Conservation (phyloP, 345 rosid species). For the Acer saccharum region DNA sequence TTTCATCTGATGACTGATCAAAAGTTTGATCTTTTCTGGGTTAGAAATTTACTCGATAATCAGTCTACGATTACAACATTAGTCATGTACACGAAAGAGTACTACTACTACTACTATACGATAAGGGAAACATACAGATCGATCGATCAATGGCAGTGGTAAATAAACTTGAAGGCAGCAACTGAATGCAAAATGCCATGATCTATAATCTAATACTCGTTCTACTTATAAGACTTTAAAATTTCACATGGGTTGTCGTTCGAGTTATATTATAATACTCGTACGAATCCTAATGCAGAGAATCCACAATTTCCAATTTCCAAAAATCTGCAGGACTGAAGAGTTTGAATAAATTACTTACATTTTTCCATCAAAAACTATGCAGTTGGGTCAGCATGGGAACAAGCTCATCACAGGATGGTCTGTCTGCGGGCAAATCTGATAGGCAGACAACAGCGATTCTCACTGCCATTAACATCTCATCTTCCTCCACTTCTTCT, state of each 20-base stretch:
- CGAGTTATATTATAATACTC: background rate
- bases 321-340: conserved; percentile 18
- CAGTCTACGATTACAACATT: conserved; percentile 9
- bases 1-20: background rate
- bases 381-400: conserved; percentile 91
- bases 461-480: conserved; percentile 94
- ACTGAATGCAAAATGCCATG: conserved; percentile 3
- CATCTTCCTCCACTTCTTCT: conserved; percentile 93
- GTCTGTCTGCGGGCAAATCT: conserved; percentile 84
- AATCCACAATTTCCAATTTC: conserved; percentile 13
- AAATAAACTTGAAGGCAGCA: background rate
- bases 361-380: conserved; percentile 61
- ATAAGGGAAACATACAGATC: background rate
- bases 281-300: background rate
- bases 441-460: conserved; percentile 89
- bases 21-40: conserved; percentile 8
- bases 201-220: background rate
- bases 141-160: background rate
- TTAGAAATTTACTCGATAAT: conserved; percentile 17
- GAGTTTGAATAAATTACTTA: conserved; percentile 24
- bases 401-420: conserved; percentile 93
- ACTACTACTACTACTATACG: background rate
- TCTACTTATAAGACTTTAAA: background rate
- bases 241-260: conserved; percentile 5
- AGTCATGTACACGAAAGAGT: conserved; percentile 9